Evolutionary conservation across 1,284 basidiomycete genomes (phyloP), one percentile per base, ranked within the genome.

Genomic region (Coniferiporia sulphurascens): DNA sequence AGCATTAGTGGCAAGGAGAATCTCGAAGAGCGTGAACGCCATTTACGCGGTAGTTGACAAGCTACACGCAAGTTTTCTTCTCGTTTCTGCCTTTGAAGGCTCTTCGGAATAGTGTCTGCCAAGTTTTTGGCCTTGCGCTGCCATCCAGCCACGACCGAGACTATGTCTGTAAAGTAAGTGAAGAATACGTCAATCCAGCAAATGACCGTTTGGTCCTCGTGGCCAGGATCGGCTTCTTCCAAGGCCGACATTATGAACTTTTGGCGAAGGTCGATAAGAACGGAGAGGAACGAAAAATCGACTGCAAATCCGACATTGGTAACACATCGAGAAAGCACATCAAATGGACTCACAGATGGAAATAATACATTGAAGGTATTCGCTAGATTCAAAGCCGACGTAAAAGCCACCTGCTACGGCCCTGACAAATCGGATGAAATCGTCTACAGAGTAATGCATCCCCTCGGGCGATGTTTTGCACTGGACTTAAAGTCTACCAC

Each of bases 131-230:
- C 22, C 8, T 41, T 52, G 21, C 65, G 62, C 22, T 71, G 64
- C 3, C 74, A 75, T 1, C 70, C 68, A 2, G 77, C 71, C 32
- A 81, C 48, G 6, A 67, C 56, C 3, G 74, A 60, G n/a, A 73
- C 67, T 9, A 76, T 71, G 36, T 78, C 72, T 17, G 78, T 74
- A 4, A 89, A 67, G 64, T 76, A 82, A 4, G 78, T 76, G n/a
- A 90, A 68, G 19, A 88, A 60, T 48, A 77, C 69, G 61, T 90
- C 87, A 5, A 83, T 80, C 84, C 84, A 88, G 66, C 80, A 86
- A 52, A 84, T 70, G 27, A 80, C 62, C 5, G 74, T 41, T 32
- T 55, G 50, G 17, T 48, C 44, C 44, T 21, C 15, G 3, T 51
- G 46, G 22, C 36, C 7, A 21, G 32, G 13, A 12, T 61, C 60